Evolutionary conservation across 2,329 filamentous ascomycete genomes (phyloP), one percentile per base, ranked within the genome.

Genomic region (Dendryphion nanum): DNA sequence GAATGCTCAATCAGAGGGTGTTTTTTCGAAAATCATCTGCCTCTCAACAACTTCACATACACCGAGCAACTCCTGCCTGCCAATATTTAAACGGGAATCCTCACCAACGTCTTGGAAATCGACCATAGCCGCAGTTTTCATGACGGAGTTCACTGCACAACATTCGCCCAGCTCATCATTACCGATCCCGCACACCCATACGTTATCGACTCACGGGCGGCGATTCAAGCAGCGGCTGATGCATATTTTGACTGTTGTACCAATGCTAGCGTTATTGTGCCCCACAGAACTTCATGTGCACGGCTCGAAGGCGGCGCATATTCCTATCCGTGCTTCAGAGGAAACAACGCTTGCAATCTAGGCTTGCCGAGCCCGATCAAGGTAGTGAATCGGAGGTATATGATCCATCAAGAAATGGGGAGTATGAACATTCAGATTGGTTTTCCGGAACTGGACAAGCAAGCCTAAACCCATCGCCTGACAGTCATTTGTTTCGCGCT

Each of bases 231-330:
- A 12, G 51, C 41, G 1, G 52, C 47, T n/a, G 49, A 59, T 28
- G 52, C 52, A 0, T 60, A 60, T 36, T 52, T 55, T 15, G 43
- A 57, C 30, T 46, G 50, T 7, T 59, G 45, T 36, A 47, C 44
- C 18, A 47, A 59, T 19, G 19, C 37, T 13, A 32, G 38, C 2
- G 43, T 56, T 5, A 30, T 40, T 1, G 51, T 60, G 4, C 55
- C 56, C 1, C 57, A 47, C 33, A 52, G 53, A 5, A 34, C 44
- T 1, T 53, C 55, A 2, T 60, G 55, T 32, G 37, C 43, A 2
- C 44, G 56, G 3, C 40, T 60, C 6, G 56, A 60, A 41, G 56
- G 56, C 14, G 55, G 56, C 0, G 37, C 37, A 18, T 45, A 45
- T 20, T 38, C 40, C 8, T 39, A 21, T 20, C 8, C 17, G 20